phyloP scores from a whole-genome alignment of 2,329 filamentous ascomycete genomes.

The Microdochium nivale region DNA sequence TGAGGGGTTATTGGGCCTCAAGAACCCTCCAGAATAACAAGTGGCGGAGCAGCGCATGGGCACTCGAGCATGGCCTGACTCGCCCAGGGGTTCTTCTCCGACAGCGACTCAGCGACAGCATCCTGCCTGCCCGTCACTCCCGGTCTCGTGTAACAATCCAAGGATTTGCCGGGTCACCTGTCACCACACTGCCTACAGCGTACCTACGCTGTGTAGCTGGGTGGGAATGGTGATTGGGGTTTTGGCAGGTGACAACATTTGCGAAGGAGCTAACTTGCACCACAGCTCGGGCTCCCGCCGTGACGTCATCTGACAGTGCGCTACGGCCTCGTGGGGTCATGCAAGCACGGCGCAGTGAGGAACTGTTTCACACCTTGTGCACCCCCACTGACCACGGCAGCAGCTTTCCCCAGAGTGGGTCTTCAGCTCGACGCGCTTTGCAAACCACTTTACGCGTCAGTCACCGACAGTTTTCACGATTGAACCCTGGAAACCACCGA shows the following conservation, averaged over 20 bases:
- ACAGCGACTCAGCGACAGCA: too few species aligned
- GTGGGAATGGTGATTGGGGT: too few species aligned
- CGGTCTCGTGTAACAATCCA: too few species aligned
- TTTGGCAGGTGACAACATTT: background rate
- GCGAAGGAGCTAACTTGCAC: background rate
- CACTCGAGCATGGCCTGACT: too few species aligned
- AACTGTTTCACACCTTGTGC: background rate
- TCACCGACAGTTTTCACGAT: background rate
- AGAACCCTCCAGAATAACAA: background rate
- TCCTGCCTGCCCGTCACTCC: too few species aligned
- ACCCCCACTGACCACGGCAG: background rate
- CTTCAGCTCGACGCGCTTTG: background rate
- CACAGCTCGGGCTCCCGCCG: background rate
- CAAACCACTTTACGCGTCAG: background rate
- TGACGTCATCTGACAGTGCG: background rate
- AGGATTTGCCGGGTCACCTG: too few species aligned
- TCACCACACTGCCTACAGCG: too few species aligned
- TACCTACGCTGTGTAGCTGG: too few species aligned
- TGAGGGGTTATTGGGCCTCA: background rate
- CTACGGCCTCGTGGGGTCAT: background rate
- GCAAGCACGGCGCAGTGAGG: background rate
- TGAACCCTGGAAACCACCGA: background rate
- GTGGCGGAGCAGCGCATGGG: background rate
- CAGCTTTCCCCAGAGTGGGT: background rate
- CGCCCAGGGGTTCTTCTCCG: too few species aligned